Conservation (phyloP, 495 filamentous ascomycete genomes). For the Filosporella fistucella region DNA sequence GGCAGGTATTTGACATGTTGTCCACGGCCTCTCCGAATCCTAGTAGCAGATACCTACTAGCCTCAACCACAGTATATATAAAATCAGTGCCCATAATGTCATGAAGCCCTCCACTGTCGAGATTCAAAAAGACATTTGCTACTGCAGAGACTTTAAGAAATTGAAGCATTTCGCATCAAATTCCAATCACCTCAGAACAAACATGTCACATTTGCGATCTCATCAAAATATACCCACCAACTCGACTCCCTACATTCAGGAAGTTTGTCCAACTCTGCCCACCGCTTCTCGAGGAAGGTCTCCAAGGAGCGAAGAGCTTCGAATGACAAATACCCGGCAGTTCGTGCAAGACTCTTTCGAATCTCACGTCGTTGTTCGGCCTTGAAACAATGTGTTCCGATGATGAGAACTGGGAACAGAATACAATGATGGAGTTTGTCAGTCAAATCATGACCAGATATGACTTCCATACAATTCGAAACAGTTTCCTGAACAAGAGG, state of each 20-base stretch:
- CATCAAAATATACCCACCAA: constrained; percentile 22
- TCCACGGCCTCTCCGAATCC: no score
- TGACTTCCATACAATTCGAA: constrained; percentile 14
- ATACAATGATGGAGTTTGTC: constrained; percentile 23
- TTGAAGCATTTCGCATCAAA: no score
- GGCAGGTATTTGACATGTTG: no score
- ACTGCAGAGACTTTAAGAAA: no score
- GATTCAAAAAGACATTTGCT: no score
- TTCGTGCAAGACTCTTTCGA: constrained; percentile 15
- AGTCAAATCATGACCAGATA: constrained; percentile 16
- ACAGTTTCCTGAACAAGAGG: constrained; percentile 20
- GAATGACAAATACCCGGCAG: constrained; percentile 19
- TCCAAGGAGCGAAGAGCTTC: constrained; percentile 19
- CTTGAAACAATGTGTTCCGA: constrained; percentile 17
- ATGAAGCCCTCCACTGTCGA: no score
- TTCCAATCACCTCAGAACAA: no score
- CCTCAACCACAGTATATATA: no score
- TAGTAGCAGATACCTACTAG: no score
- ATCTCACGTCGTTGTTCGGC: constrained; percentile 13
- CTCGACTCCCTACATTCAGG: background rate
- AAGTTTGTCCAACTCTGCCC: constrained; percentile 14
- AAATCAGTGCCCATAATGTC: no score
- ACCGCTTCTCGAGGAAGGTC: constrained; percentile 18
- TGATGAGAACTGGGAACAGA: constrained; percentile 20
- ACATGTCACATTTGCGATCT: constrained; percentile 22